Conservation (phyloP, 768 basidiomycete genomes). For the Russula emetica region DNA sequence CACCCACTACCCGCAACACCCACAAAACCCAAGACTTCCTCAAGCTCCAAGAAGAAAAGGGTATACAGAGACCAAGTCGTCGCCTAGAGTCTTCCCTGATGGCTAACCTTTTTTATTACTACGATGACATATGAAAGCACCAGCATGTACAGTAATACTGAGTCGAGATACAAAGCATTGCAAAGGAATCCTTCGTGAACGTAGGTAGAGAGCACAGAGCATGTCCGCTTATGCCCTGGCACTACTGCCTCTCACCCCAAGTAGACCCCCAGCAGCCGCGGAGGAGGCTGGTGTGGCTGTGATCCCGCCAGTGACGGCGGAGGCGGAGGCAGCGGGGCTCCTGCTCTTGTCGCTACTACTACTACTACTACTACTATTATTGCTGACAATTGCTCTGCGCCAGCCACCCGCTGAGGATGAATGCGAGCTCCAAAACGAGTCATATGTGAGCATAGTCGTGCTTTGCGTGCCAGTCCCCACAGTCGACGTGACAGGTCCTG, state of each 20-base stretch:
- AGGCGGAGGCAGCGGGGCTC: neutral
- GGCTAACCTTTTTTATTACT: neutral
- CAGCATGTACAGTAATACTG: neutral
- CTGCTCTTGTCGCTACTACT: neutral
- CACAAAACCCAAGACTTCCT: too few relatives aligned
- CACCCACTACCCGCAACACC: too few relatives aligned
- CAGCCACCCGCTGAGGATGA: conserved; percentile 18
- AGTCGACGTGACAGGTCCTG: neutral
- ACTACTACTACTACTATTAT: neutral
- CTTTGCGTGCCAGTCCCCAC: neutral
- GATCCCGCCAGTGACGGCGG: neutral
- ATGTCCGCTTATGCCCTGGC: conserved; percentile 2
- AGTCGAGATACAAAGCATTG: neutral
- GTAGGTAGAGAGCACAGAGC: neutral
- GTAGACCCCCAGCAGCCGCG: neutral
- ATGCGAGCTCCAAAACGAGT: conserved; percentile 29
- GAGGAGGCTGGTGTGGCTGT: neutral
- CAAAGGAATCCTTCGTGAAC: neutral
- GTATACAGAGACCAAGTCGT: too few relatives aligned
- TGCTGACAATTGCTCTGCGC: conserved; percentile 13
- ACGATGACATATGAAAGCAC: neutral
- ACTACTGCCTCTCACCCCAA: conserved; percentile 1
- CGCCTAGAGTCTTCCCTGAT: neutral
- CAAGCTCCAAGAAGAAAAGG: too few relatives aligned
- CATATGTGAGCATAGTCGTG: conserved; percentile 25